Evolutionary conservation across 2,329 filamentous ascomycete genomes (phyloP).

Genomic region (Alternaria atra): DNA sequence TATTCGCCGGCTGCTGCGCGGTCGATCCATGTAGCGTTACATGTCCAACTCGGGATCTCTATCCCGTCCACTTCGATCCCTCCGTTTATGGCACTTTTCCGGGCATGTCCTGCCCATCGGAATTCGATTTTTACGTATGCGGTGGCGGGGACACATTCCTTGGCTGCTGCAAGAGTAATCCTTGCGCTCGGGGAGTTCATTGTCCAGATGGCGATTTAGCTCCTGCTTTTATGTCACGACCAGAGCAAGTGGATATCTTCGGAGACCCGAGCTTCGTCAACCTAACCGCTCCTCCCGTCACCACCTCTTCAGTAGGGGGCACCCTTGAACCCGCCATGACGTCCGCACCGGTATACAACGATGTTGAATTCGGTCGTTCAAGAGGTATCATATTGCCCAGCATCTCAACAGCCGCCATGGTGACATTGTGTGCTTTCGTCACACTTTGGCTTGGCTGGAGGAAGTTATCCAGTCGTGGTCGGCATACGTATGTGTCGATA

Average conservation of each 20-base stretch:
- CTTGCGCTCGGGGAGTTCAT: background rate
- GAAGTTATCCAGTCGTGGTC: background rate
- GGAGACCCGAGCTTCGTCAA: background rate
- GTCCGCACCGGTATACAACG: background rate
- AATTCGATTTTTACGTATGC: background rate
- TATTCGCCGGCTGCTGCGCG: background rate
- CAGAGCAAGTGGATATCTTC: background rate
- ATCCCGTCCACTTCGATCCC: too few species aligned
- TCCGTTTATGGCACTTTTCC: too few species aligned
- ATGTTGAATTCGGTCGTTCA: too few species aligned
- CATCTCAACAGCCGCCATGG: background rate
- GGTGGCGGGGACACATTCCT: background rate
- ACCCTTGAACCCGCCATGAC: background rate
- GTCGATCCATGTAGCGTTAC: background rate
- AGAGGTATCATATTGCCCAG: background rate
- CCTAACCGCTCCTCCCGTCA: background rate
- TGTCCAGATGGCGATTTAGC: background rate
- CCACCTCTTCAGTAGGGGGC: background rate
- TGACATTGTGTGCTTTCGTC: background rate
- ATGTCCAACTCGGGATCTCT: too few species aligned
- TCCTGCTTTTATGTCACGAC: too few species aligned
- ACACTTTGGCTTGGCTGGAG: conserved; percentile 1
- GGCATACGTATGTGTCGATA: background rate
- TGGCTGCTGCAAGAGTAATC: background rate
- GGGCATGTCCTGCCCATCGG: too few species aligned